Evolutionary conservation across 306 rosid genomes (phyloP).

Genomic region (Malus sylvestris): DNA sequence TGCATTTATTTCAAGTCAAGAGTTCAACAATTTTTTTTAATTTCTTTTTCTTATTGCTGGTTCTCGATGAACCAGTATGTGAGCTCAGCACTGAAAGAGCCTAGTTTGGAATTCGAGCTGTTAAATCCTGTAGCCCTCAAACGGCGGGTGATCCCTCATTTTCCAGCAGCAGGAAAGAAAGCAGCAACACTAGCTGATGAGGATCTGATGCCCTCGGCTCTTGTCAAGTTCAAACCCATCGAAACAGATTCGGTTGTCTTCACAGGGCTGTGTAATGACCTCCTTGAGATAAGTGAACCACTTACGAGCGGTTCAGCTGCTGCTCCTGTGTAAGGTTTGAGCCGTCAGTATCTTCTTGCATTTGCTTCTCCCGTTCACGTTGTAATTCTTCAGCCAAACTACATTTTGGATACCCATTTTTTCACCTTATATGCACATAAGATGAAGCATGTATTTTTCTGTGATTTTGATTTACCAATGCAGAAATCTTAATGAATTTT

Average conservation of each 20-base stretch:
- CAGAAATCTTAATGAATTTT: not conserved
- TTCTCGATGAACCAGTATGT: conserved; percentile 50
- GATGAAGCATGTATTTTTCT: not conserved
- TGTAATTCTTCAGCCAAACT: conserved; percentile 6
- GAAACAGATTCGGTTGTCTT: conserved; percentile 85
- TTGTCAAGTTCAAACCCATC: conserved; percentile 75
- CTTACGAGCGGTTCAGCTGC: conserved; percentile 43
- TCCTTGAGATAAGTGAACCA: conserved; percentile 84
- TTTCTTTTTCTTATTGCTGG: not conserved
- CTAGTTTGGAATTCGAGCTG: conserved; percentile 67
- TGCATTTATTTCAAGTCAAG: not conserved
- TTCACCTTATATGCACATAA: not conserved
- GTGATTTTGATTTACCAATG: not conserved
- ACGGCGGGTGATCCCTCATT: conserved; percentile 65
- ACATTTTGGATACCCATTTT: not conserved
- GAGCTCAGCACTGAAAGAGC: conserved; percentile 65
- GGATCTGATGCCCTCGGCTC: conserved; percentile 85
- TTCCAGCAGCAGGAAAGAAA: conserved; percentile 45
- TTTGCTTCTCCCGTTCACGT: conserved; percentile 3
- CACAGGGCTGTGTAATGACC: conserved; percentile 76
- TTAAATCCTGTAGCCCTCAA: conserved; percentile 60
- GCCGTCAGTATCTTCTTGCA: not conserved
- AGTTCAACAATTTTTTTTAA: not conserved
- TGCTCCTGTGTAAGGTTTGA: conserved; percentile 14
- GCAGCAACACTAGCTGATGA: conserved; percentile 65